Conservation (phyloP, 2,329 filamentous ascomycete genomes). For the Colletotrichum lindemuthianum region DNA sequence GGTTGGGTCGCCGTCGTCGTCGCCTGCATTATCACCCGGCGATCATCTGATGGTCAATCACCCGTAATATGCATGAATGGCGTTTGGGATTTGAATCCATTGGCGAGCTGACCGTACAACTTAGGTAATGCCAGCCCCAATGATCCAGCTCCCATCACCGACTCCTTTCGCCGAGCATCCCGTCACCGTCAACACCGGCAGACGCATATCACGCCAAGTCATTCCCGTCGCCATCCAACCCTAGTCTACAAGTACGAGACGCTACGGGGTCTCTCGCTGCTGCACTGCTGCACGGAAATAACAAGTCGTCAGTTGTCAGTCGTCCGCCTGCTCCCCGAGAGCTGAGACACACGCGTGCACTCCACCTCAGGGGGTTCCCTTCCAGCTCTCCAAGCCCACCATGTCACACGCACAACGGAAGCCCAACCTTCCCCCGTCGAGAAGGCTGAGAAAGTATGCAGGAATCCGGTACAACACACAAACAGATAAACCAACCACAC, state of each 20-base stretch:
- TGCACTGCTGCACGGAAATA: neutral
- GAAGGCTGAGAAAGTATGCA: conserved; percentile 35
- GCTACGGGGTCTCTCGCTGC: neutral
- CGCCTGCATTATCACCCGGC: conserved; percentile 12
- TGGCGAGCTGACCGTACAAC: neutral
- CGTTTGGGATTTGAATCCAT: conserved; percentile 5
- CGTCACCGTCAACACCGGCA: conserved; percentile 1
- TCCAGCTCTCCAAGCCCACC: conserved; percentile 8
- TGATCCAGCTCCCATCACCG: neutral
- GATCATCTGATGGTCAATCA: conserved; percentile 34
- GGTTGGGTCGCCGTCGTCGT: conserved; percentile 7
- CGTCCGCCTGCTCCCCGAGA: conserved; percentile 3
- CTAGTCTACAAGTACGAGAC: conserved; percentile 16
- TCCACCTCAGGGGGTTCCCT: too few species aligned
- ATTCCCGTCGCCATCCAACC: conserved; percentile 5
- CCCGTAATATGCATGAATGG: conserved; percentile 27
- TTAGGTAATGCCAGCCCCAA: neutral
- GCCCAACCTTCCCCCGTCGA: conserved; percentile 35
- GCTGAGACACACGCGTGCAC: conserved; percentile 19
- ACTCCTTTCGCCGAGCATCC: conserved; percentile 10
- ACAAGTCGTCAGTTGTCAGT: conserved; percentile 6
- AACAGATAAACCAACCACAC: neutral
- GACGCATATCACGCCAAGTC: conserved; percentile 26
- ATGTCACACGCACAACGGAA: conserved; percentile 19
- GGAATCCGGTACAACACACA: conserved; percentile 15